Evolutionary conservation across 352 stramenopile species (phyloP), one percentile per base, ranked within the genome.

Genomic region (Pythium insidiosum): DNA sequence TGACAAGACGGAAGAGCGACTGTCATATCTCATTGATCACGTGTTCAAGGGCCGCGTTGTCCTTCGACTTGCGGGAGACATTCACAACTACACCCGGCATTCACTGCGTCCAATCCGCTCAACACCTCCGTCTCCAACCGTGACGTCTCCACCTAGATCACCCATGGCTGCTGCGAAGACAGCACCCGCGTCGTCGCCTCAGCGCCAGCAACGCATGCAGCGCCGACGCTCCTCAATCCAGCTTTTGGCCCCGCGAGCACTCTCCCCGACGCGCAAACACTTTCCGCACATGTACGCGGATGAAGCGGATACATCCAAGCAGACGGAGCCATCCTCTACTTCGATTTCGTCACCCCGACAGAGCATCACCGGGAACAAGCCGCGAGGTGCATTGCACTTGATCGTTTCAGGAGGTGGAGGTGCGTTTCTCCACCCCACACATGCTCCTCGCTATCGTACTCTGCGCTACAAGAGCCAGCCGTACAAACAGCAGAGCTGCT

Each of bases 1-100:
- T 13, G 66, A 66, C 5, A 67, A 73, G 6, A 73, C 82, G 2
- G 81, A 91, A 34, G 68, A 84, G 13, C 89, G 90, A 45, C 66
- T 94, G 2, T 71, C 76, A 20, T 83, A 84, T 36, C 52, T 94
- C 13, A 73, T 91, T n/a, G 62, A 83, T 30, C 73, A 75, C 6
- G 58, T 88, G 19, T 60, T 94, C 1, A 66, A 82, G n/a, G 79
- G 75, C 4, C 70, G 78, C 22, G 77, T 91, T 16, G 70, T 79
- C 9, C 29, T 94, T 7, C 69, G 81, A 6, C 66, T 97, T 28
- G 88, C 90, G 11, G 90, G 90, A 3, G 90, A 97, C 62, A 79
- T 97, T 23, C 90, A 97, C 66, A 95, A 97, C 61, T 97, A 97
- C 62, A 95, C 82, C 38, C 68, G 90, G 0, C 83, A 97, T 57